phyloP scores from a whole-genome alignment of 176 grass and related monocot genomes.

The Zoysia pacifica region DNA sequence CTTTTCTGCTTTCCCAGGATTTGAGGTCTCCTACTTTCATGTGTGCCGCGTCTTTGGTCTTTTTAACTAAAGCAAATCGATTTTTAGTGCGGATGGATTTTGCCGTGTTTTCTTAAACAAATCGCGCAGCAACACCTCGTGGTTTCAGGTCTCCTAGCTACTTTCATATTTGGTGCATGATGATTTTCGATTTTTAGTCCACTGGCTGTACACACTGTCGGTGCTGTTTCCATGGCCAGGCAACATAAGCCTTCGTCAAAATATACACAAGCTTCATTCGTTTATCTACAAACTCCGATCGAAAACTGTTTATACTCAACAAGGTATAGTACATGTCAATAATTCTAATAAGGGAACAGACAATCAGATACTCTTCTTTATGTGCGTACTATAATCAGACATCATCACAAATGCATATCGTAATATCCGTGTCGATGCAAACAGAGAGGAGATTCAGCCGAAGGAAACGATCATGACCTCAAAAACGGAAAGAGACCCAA shows the following conservation, averaged over 20 bases:
- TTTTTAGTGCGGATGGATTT: neutral
- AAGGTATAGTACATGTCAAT: too few species aligned
- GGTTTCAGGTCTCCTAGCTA: too few species aligned
- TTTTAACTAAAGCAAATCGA: neutral
- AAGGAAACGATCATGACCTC: too few species aligned
- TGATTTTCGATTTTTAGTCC: neutral
- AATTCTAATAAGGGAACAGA: too few species aligned
- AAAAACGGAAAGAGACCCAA: too few species aligned
- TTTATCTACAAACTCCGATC: too few species aligned
- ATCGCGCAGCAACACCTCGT: neutral
- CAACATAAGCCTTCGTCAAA: neutral
- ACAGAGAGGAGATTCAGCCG: too few species aligned
- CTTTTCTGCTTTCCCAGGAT: neutral
- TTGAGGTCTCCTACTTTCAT: neutral
- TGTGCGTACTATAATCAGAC: too few species aligned
- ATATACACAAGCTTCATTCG: neutral
- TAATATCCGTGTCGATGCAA: too few species aligned
- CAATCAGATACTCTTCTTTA: too few species aligned
- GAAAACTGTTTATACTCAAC: too few species aligned
- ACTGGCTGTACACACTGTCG: neutral
- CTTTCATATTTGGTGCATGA: neutral
- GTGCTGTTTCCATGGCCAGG: neutral
- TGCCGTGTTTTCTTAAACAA: neutral
- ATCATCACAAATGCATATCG: too few species aligned
- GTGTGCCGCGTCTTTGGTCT: neutral